Base-by-base conservation (phyloP, 768 basidiomycete species). In the Lactifluus piperatus region DNA sequence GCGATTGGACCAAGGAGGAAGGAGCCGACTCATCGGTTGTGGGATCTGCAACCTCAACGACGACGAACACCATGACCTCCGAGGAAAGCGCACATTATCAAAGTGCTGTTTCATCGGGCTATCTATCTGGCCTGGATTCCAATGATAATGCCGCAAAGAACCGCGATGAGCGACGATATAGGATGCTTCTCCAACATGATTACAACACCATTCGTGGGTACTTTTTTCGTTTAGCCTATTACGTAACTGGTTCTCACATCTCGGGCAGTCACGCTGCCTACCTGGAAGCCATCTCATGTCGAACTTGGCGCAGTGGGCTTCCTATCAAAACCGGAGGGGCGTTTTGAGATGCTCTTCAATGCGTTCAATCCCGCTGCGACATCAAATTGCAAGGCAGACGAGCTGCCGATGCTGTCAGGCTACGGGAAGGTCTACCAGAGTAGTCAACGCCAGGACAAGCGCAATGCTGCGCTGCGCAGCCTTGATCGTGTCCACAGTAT, bases 301-400 rank as follows among this genome's bases (percentile, higher is more conserved):
- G 69, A 76, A 13, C 71, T 91, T 2, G 91, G 90, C 7, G 82
- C 84, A 3, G 84, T 92, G 9, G 91, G 91, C 3, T 93, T 86
- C 68, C 71, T 91, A 26, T 76, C 75, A 34, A 86, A 84, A 64
- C 80, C 84, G 0, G 70, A 71, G n/a, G 90, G 89, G 3, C 71
- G 73, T 46, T 93, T 93, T 63, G 71, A 88, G 57, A 84, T 82
- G 8, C 74, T 91, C 7, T 83, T 90, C 71, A 87, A 90, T 68
- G 80, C 85, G 1, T 77, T 82, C 68, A 72, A 78, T 52, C 84
- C 82, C 5, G 69, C 71, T 39, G 76, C 76, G 60, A 74, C 80
- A 7, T 67, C 71, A 1, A 73, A 77, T 24, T 77, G 75, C 5
- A 65, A 66, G 5, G 73, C 80, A 29, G 74, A 72, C 56, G 71